Conservation (phyloP, 2,329 filamentous ascomycete species). For the Blumeria hordei region DNA sequence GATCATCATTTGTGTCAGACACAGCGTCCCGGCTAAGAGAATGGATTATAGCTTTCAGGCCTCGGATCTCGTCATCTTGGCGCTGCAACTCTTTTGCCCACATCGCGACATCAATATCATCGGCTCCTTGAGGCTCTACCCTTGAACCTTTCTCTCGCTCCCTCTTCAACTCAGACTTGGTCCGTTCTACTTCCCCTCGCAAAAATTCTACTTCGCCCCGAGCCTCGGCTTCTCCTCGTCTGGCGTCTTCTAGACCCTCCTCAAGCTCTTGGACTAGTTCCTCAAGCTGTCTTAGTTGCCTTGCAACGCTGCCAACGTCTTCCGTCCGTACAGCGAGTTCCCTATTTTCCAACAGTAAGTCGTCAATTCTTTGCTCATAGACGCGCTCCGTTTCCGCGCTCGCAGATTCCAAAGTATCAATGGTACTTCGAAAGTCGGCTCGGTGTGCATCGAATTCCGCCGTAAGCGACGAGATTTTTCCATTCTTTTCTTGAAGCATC, state of each 20-base stretch:
- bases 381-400: conserved; percentile 89
- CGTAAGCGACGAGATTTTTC: conserved; percentile 81
- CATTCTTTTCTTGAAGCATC: conserved; percentile 83
- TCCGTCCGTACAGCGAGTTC: conserved; percentile 63
- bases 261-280: conserved; percentile 92
- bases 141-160: conserved; percentile 53
- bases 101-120: conserved; percentile 19
- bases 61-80: conserved; percentile 91
- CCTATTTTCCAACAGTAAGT: conserved; percentile 58
- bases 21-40: conserved; percentile 58
- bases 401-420: conserved; percentile 87
- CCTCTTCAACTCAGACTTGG: conserved; percentile 62
- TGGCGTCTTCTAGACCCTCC: conserved; percentile 83
- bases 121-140: conserved; percentile 29
- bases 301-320: conserved; percentile 77
- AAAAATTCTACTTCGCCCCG: conserved; percentile 90
- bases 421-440: conserved; percentile 87
- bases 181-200: conserved; percentile 79
- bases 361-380: conserved; percentile 80
- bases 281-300: conserved; percentile 82
- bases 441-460: conserved; percentile 86
- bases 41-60: conserved; percentile 93
- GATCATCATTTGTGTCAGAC: conserved; percentile 12
- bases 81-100: conserved; percentile 43
- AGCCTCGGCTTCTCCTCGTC: conserved; percentile 83